Evolutionary conservation across 768 basidiomycete genomes (phyloP), one percentile per base, ranked within the genome.

Genomic region (Pisolithus microcarpus): DNA sequence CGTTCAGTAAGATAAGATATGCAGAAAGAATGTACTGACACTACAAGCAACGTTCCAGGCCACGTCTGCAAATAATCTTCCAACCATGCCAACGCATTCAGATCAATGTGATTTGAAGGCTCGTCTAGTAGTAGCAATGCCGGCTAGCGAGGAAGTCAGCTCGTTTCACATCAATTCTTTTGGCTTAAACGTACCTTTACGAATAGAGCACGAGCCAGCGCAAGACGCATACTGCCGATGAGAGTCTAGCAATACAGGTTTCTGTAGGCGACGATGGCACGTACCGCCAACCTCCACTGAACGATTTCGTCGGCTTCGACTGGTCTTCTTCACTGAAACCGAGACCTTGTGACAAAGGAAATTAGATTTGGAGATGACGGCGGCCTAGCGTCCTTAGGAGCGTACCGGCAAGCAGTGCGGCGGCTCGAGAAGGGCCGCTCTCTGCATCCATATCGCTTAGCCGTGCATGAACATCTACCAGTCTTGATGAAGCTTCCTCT

Each of bases 371-470:
- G 40, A 46, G 18, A 36, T 37, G 36, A 7, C 8, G 53, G 34
- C 11, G 3, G 16, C 13, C 42, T 24, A 6, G 2, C 44, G 16
- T 46, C 16, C n/a, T 3, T 16, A 7, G 5, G 38, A 4, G 57
- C 68, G 49, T 58, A 87, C 88, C 95, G 19, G 92, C 91, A 24
- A 97, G 75, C 23, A 99, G 71, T 18, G 89, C 78, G 13, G 91
- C 91, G 19, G 95, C 94, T 43, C 96, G 72, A 7, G 91, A 85
- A n/a, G 96, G 96, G 3, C 93, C 96, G 63, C 88, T 95, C 64
- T 90, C 95, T 3, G 95, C 95, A 57, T 99, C 96, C 85, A 99
- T 98, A 45, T 99, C 96, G n/a, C 92, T 83, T 43, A 98, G 70
- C 43, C 87, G 79, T 43, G 85, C 73, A 63, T 98, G 96, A 5